Evolutionary conservation across 108 stramenopile species (phyloP).

Genomic region (Heterococcus sp.): DNA sequence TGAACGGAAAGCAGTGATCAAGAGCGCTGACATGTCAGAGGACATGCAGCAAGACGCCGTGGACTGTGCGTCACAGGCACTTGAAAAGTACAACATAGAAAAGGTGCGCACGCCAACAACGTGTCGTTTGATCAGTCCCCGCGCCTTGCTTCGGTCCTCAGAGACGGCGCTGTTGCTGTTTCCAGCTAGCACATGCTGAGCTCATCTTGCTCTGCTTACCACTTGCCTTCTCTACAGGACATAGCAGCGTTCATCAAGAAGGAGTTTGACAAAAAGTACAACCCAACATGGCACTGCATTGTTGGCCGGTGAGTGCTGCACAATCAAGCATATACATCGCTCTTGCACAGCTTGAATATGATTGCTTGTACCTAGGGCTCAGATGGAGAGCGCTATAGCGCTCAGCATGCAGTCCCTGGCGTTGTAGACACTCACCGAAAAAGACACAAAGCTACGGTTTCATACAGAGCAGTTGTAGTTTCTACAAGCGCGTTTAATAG

Average conservation of each 20-base stretch:
- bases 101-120: conserved; percentile 64
- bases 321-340: too few species aligned
- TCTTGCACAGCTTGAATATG: too few species aligned
- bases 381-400: too few species aligned
- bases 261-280: conserved; percentile 99
- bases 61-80: conserved; percentile 96
- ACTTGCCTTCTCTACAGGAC: conserved; percentile 53
- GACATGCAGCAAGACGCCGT: conserved; percentile 99
- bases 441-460: too few species aligned
- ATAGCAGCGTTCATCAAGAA: conserved; percentile 99
- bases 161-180: background rate
- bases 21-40: conserved; percentile 99
- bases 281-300: conserved; percentile 93
- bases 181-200: background rate
- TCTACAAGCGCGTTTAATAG: too few species aligned
- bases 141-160: background rate
- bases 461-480: too few species aligned
- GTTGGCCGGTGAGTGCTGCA: conserved; percentile 66
- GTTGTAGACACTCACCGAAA: too few species aligned
- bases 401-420: too few species aligned
- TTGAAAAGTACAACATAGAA: conserved; percentile 99
- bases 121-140: too few species aligned
- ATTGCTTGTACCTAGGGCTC: too few species aligned
- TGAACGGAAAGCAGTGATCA: conserved; percentile 98
- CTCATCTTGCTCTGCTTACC: background rate